These are phyloP conservation scores for Mycena amicta DNA, from an alignment of 768 basidiomycete species.

Conservation along the genomic window DNA sequence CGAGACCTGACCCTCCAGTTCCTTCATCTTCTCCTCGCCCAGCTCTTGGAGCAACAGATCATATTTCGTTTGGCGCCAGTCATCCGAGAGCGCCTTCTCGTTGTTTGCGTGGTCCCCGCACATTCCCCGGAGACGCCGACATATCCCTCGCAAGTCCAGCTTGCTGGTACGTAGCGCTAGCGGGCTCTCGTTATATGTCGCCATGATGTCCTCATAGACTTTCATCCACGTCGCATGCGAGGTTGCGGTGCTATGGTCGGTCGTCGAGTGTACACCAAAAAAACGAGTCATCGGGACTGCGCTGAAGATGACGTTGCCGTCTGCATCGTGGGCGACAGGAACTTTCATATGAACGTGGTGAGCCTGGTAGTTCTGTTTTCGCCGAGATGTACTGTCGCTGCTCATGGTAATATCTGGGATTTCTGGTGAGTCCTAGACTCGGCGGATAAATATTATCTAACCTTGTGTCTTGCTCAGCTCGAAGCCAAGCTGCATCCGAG, in stretches of 20 bases:
- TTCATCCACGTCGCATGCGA: conserved; percentile 7
- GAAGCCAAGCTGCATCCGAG: conserved; percentile 4
- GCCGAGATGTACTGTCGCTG: conserved; percentile 17
- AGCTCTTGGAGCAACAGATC: conserved; percentile 7
- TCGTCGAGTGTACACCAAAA: conserved; percentile 4
- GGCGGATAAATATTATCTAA: not conserved
- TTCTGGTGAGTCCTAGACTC: not conserved
- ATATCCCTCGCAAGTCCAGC: conserved; percentile 1
- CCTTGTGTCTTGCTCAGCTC: conserved; percentile 5
- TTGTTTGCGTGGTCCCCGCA: conserved; percentile 13
- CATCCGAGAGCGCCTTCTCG: conserved; percentile 5
- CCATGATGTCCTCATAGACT: not conserved
- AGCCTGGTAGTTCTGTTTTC: conserved; percentile 10
- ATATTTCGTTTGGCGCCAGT: not conserved
- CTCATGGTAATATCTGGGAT: conserved; percentile 14
- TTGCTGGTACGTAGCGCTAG: not conserved
- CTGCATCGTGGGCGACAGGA: not conserved
- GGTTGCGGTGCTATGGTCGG: conserved; percentile 7
- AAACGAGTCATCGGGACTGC: not conserved
- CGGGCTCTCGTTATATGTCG: conserved; percentile 4
- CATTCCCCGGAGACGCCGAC: conserved; percentile 14
- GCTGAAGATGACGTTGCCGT: not conserved
- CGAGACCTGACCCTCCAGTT: conserved; percentile 3
- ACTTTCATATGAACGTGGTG: conserved; percentile 10
- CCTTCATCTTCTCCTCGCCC: conserved; percentile 5